Conservation (phyloP, 768 basidiomycete species). For the Suillus weaverae region DNA sequence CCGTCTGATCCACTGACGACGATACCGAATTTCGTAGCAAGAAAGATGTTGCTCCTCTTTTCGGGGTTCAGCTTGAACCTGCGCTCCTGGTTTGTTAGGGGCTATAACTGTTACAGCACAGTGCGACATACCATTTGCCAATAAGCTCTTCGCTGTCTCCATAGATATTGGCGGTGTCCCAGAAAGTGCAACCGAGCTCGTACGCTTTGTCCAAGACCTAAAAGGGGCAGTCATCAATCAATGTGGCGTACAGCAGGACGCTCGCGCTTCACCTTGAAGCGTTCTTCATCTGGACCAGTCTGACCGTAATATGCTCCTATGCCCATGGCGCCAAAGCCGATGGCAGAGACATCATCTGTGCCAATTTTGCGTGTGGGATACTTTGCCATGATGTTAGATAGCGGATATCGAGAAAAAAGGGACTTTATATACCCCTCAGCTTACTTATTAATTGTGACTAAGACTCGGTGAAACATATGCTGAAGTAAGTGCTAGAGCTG, state of each 20-base stretch:
- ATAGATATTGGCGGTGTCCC: conserved; percentile 49
- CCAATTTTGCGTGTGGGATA: conserved; percentile 48
- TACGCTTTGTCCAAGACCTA: conserved; percentile 46
- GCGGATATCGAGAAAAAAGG: neutral
- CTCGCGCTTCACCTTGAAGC: conserved; percentile 47
- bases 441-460: neutral
- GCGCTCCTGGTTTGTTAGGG: neutral
- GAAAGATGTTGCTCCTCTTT: conserved; percentile 51
- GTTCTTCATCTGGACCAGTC: conserved; percentile 51
- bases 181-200: conserved; percentile 42
- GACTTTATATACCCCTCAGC: neutral
- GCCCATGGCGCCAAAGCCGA: conserved; percentile 67
- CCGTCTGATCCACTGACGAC: conserved; percentile 23
- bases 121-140: conserved; percentile 38
- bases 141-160: conserved; percentile 45
- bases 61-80: conserved; percentile 47
- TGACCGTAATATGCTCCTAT: conserved; percentile 50
- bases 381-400: conserved; percentile 9
- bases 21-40: conserved; percentile 60
- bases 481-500: neutral
- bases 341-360: conserved; percentile 43
- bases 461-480: neutral
- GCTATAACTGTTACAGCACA: neutral
- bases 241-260: neutral
- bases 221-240: neutral